Evolutionary conservation across 2,329 filamentous ascomycete species (phyloP).

Genomic region (Geoglossum cookeanum): DNA sequence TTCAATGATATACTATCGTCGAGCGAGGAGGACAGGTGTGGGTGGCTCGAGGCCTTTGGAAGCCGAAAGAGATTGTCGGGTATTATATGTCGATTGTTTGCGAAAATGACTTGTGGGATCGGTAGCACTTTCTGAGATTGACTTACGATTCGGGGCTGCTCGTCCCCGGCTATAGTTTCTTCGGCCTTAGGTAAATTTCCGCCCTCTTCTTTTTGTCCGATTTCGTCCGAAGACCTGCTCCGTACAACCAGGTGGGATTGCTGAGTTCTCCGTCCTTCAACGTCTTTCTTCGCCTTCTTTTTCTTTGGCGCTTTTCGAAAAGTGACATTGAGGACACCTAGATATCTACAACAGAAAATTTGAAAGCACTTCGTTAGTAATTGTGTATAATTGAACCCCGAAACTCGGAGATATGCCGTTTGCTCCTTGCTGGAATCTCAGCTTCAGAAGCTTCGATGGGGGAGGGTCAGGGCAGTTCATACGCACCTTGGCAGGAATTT

Average conservation of each 20-base stretch:
- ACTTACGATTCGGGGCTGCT: constrained; percentile 36
- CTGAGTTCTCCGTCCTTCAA: constrained; percentile 13
- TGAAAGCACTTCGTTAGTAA: constrained; percentile 3
- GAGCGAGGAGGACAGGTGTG: neutral
- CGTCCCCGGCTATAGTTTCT: constrained; percentile 4
- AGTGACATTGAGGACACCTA: constrained; percentile 89
- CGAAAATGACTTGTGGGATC: constrained; percentile 78
- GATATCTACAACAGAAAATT: constrained; percentile 44
- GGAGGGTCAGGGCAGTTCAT: constrained; percentile 9
- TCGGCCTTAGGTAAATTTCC: neutral
- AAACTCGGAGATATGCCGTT: constrained; percentile 1
- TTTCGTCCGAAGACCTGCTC: constrained; percentile 4
- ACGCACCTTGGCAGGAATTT: constrained; percentile 63
- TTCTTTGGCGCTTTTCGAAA: constrained; percentile 66
- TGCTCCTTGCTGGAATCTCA: constrained; percentile 21
- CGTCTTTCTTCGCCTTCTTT: constrained; percentile 19
- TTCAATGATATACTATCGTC: neutral
- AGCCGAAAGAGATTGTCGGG: constrained; percentile 53
- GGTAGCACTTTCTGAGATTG: constrained; percentile 60
- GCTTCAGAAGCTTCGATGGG: constrained; percentile 16
- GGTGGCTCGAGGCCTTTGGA: neutral
- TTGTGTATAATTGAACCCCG: constrained; percentile 5
- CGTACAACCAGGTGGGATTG: constrained; percentile 9
- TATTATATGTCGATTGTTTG: constrained; percentile 86
- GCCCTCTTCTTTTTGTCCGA: neutral